Evolutionary conservation across 176 grass and related monocot genomes (phyloP).

Genomic region (Coix lacrymajobi): DNA sequence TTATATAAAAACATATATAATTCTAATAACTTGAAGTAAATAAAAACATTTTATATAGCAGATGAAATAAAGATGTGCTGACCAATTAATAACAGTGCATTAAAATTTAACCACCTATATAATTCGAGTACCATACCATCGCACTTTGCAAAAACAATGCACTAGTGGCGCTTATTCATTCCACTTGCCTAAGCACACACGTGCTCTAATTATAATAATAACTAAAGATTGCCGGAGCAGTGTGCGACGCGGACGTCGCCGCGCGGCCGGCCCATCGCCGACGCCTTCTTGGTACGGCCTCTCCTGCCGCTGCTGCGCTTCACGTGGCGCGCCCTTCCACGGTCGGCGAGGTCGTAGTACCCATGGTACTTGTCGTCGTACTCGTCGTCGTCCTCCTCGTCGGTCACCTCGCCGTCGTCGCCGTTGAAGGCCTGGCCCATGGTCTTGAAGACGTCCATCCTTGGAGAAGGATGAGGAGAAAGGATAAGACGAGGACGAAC

Average conservation of each 20-base stretch:
- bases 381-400: neutral
- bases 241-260: neutral
- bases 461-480: too few species aligned
- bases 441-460: neutral
- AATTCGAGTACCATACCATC: neutral
- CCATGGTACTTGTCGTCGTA: neutral
- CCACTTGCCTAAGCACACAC: too few species aligned
- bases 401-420: neutral
- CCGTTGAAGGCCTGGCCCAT: too few species aligned
- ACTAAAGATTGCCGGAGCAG: neutral
- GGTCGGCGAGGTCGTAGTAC: neutral
- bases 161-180: too few species aligned
- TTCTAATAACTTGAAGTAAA: neutral
- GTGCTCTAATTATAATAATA: too few species aligned
- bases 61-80: neutral
- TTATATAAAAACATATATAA: too few species aligned
- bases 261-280: neutral
- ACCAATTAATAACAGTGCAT: neutral
- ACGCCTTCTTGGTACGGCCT: constrained; percentile 2
- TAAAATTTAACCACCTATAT: neutral
- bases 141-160: neutral
- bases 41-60: neutral
- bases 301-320: constrained; percentile 16
- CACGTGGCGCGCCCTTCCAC: neutral
- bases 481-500: too few species aligned